A percentile compares a stretch with the other conserved stretches of the same genome.
phyloP scores from a whole-genome alignment of 2,329 filamentous ascomycete species.

The Corynespora cassiicola region DNA sequence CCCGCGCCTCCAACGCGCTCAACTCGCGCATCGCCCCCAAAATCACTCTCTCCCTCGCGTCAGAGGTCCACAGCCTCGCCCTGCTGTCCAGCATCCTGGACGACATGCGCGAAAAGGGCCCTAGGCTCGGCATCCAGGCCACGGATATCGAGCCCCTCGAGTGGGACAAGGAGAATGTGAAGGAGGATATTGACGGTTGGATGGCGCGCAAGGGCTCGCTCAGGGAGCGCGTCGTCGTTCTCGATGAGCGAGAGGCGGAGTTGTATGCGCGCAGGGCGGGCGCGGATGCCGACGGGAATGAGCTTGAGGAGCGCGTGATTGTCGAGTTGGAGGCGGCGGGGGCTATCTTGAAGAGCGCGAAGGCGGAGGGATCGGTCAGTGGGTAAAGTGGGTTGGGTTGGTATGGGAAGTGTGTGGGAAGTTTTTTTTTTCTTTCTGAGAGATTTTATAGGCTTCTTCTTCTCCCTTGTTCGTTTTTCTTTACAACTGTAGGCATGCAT shows the following conservation, averaged over 20 bases:
- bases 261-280: constrained; percentile 53
- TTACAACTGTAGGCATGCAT: too few species aligned
- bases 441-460: too few species aligned
- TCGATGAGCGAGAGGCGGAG: constrained; percentile 74
- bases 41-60: constrained; percentile 75
- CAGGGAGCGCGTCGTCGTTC: constrained; percentile 74
- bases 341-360: constrained; percentile 15
- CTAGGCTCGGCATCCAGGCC: constrained; percentile 56
- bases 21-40: constrained; percentile 62
- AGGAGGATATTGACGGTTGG: constrained; percentile 86
- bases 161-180: constrained; percentile 75
- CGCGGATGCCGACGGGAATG: constrained; percentile 60
- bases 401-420: constrained; percentile 14
- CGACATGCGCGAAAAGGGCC: constrained; percentile 62
- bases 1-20: constrained; percentile 74
- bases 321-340: constrained; percentile 41
- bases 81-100: constrained; percentile 77
- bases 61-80: constrained; percentile 79
- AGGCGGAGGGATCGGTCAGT: not conserved
- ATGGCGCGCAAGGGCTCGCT: constrained; percentile 73
- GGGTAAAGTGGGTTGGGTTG: not conserved
- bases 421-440: not conserved
- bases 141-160: constrained; percentile 73
- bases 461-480: too few species aligned
- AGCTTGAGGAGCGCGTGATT: constrained; percentile 78